Evolutionary conservation across 2,329 filamentous ascomycete species (phyloP).

Genomic region (Neonectria coccinea): DNA sequence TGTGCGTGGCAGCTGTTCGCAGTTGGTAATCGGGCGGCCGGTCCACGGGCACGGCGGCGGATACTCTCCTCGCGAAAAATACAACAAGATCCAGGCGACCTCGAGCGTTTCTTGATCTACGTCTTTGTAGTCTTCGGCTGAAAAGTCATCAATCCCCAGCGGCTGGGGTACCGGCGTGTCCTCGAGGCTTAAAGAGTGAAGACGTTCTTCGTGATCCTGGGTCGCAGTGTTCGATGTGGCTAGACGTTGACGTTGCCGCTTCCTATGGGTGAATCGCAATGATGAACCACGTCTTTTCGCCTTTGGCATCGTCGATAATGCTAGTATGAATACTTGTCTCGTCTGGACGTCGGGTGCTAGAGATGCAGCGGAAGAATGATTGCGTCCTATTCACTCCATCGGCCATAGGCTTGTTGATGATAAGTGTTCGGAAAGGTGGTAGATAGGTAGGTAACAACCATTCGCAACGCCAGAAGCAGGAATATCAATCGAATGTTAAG

Average conservation of each 20-base stretch:
- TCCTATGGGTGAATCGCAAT: conserved; percentile 9
- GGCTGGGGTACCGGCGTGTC: not conserved
- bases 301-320: not conserved
- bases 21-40: not conserved
- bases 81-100: conserved; percentile 1
- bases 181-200: not conserved
- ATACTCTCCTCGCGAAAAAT: not conserved
- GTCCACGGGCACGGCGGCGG: not conserved
- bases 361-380: not conserved
- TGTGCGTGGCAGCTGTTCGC: not conserved
- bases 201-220: not conserved
- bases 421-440: no score
- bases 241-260: not conserved
- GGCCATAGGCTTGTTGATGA: not conserved
- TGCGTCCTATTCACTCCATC: not conserved
- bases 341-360: not conserved
- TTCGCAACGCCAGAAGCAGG: not conserved
- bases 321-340: not conserved
- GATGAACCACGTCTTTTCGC: not conserved
- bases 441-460: not conserved
- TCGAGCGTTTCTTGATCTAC: not conserved
- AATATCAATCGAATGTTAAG: no score
- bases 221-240: not conserved
- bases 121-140: not conserved
- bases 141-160: not conserved